Conservation (phyloP, 2,329 filamentous ascomycete species). For the Aspergillus hortae region DNA sequence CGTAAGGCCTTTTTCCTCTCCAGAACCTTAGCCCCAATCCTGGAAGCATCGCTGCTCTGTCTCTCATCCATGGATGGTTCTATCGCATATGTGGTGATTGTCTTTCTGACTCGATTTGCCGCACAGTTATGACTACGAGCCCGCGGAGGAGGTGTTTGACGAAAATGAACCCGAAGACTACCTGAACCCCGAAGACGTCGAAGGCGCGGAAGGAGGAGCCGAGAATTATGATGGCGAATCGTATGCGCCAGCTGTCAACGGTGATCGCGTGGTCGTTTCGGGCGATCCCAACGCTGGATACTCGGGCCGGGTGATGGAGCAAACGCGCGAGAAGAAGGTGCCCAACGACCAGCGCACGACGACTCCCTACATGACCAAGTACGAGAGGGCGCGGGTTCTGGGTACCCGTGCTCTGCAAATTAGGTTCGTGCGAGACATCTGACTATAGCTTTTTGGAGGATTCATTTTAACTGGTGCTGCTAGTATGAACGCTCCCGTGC, state of each 20-base stretch:
- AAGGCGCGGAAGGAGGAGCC: slow-evolving; percentile 51
- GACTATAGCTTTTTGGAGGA: background rate
- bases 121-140: slow-evolving; percentile 49
- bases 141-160: slow-evolving; percentile 63
- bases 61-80: slow-evolving; percentile 3
- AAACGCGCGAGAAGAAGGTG: slow-evolving; percentile 76
- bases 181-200: slow-evolving; percentile 53
- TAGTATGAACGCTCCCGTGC: slow-evolving; percentile 95
- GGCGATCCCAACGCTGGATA: slow-evolving; percentile 52
- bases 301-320: slow-evolving; percentile 54
- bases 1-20: slow-evolving; percentile 42
- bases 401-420: slow-evolving; percentile 94
- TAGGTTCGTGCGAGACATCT: slow-evolving; percentile 57
- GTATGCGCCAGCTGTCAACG: slow-evolving; percentile 34
- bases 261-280: slow-evolving; percentile 40
- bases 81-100: slow-evolving; percentile 9
- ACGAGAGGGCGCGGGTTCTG: slow-evolving; percentile 88
- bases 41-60: slow-evolving; percentile 1
- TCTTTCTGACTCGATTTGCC: slow-evolving; percentile 22
- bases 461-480: slow-evolving; percentile 10
- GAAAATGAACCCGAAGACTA: slow-evolving; percentile 62
- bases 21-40: slow-evolving; percentile 11
- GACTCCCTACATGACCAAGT: slow-evolving; percentile 99
- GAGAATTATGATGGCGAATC: slow-evolving; percentile 52
- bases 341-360: slow-evolving; percentile 82